Conservation (phyloP, 225 moss, liverwort and hornwort species). For the Physcomitrium patens region DNA sequence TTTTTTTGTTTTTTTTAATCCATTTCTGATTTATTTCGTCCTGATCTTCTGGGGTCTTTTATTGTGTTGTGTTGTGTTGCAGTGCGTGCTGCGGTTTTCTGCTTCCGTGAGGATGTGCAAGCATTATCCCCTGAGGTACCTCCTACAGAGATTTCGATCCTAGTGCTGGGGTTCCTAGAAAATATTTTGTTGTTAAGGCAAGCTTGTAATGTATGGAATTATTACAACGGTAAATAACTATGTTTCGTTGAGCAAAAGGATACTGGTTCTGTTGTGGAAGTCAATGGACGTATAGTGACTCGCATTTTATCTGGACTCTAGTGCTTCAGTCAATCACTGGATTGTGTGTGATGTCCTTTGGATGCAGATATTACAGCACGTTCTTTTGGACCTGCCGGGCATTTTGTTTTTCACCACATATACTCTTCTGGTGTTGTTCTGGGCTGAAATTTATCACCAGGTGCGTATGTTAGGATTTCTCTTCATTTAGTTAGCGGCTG, state of each 20-base stretch:
- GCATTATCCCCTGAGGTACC: constrained; percentile 68
- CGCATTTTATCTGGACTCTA: too few species aligned
- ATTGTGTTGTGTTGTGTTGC: constrained; percentile 24
- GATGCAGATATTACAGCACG: constrained; percentile 78
- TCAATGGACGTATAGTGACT: too few species aligned
- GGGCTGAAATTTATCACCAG: constrained; percentile 99
- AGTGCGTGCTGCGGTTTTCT: constrained; percentile 93
- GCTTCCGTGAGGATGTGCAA: constrained; percentile 85
- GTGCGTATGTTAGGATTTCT: constrained; percentile 32
- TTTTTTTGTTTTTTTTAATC: background rate
- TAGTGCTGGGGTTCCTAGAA: background rate
- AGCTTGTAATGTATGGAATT: background rate
- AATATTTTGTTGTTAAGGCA: too few species aligned
- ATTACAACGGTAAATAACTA: background rate
- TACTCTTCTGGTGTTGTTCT: constrained; percentile 91
- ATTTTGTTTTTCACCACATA: constrained; percentile 96
- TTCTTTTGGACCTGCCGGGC: constrained; percentile 90
- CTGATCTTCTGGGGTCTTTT: background rate
- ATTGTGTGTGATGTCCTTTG: constrained; percentile 11
- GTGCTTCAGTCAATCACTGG: background rate
- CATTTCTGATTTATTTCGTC: constrained; percentile 13
- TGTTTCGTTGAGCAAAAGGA: background rate
- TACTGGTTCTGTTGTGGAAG: too few species aligned
- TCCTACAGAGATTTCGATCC: background rate
- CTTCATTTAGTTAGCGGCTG: background rate